Conservation (phyloP, 208 protist genomes). For the Crithidia acanthocephali region DNA sequence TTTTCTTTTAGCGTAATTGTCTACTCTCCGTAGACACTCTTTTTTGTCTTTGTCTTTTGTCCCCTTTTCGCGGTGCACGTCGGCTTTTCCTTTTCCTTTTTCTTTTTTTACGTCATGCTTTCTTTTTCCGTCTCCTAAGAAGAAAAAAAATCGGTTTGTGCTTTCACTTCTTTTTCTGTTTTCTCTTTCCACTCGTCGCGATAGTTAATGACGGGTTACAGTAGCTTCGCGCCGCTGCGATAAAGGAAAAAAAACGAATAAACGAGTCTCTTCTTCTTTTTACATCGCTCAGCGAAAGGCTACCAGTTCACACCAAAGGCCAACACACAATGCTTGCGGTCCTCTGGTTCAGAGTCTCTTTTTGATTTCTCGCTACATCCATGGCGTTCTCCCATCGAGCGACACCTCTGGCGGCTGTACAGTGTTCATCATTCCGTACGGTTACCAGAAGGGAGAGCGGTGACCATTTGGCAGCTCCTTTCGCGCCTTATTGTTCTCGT, state of each 20-base stretch:
- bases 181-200: slow-evolving; percentile 1
- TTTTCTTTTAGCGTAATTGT: neutral
- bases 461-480: slow-evolving; percentile 5
- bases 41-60: slow-evolving; percentile 12
- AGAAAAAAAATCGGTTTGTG: neutral
- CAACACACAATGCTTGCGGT: slow-evolving; percentile 1
- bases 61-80: neutral
- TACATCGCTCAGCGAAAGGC: neutral
- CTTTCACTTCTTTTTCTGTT: slow-evolving; percentile 1
- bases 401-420: neutral
- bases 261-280: neutral
- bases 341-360: neutral
- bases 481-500: slow-evolving; percentile 3
- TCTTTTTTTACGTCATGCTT: slow-evolving; percentile 1
- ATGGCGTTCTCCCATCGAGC: neutral
- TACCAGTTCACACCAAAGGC: neutral
- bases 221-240: neutral
- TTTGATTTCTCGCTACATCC: neutral
- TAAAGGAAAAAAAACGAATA: neutral
- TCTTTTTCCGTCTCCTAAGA: neutral
- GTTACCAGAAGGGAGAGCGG: slow-evolving; percentile 5
- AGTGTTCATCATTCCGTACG: slow-evolving; percentile 1
- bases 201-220: slow-evolving; percentile 3
- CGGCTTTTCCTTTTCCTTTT: neutral
- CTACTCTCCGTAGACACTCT: neutral